Conservation (phyloP, 1,139 yeast species). For the Saccharomyces pastorianus region DNA sequence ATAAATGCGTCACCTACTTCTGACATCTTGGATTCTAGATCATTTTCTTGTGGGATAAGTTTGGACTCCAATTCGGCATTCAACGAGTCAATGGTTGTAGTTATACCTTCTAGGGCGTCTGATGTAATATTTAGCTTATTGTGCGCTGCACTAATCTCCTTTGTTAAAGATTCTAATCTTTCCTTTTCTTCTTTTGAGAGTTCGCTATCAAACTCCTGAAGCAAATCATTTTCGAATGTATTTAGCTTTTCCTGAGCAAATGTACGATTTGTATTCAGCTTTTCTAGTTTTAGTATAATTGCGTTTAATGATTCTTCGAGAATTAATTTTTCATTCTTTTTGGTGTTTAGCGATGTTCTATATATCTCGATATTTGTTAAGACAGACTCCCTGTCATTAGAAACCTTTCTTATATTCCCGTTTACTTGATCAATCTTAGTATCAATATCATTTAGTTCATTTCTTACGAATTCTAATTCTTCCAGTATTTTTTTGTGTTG, state of each 20-base stretch:
- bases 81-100: constrained; percentile 42
- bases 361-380: constrained; percentile 39
- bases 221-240: constrained; percentile 45
- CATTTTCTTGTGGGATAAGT: constrained; percentile 37
- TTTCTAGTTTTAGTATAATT: constrained; percentile 28
- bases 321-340: constrained; percentile 37
- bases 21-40: constrained; percentile 13
- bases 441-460: constrained; percentile 36
- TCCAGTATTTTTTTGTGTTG: constrained; percentile 38
- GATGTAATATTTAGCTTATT: constrained; percentile 38
- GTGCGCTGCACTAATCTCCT: constrained; percentile 38
- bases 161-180: constrained; percentile 37
- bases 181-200: constrained; percentile 42
- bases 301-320: constrained; percentile 38
- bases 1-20: constrained; percentile 18
- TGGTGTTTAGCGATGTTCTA: constrained; percentile 34
- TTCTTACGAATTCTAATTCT: constrained; percentile 35
- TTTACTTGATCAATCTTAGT: constrained; percentile 39
- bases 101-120: constrained; percentile 41
- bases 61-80: constrained; percentile 56
- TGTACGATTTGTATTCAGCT: constrained; percentile 21
- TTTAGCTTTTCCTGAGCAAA: constrained; percentile 29
- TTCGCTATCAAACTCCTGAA: constrained; percentile 46
- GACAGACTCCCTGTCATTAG: constrained; percentile 38
- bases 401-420: constrained; percentile 41